A percentile compares a stretch with the other conserved stretches of the same genome.
phyloP scores from a whole-genome alignment of 176 grass and related monocot genomes.

The Raddia distichophylla region DNA sequence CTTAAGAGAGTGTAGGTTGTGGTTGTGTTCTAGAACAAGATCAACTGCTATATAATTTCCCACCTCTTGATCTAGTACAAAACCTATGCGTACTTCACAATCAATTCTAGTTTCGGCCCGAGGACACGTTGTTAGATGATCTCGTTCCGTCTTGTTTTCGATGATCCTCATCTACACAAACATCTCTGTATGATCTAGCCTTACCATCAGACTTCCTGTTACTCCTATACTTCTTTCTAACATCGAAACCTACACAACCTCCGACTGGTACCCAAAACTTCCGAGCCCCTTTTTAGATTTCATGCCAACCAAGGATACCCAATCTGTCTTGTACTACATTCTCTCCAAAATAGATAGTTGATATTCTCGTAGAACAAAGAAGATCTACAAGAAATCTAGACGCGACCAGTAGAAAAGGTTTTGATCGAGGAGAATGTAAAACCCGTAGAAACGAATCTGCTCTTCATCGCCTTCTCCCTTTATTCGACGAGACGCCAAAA shows the following conservation, averaged over 20 bases:
- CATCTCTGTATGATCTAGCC: slow-evolving; percentile 22
- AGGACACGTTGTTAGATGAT: neutral
- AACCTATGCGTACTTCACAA: slow-evolving; percentile 39
- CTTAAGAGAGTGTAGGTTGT: slow-evolving; percentile 11
- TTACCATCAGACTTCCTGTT: slow-evolving; percentile 30
- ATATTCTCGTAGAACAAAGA: too few species aligned
- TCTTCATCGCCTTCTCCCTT: too few species aligned
- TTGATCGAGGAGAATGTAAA: too few species aligned
- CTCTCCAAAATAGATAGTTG: neutral
- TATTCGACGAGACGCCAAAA: too few species aligned
- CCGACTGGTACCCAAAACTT: slow-evolving; percentile 42
- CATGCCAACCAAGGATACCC: slow-evolving; percentile 40
- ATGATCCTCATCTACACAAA: neutral
- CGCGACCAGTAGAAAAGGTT: too few species aligned
- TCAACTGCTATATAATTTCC: neutral
- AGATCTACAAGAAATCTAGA: too few species aligned
- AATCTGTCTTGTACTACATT: neutral
- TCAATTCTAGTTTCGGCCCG: neutral
- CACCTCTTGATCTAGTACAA: slow-evolving; percentile 24
- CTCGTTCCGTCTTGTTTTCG: slow-evolving; percentile 1
- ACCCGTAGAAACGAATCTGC: too few species aligned
- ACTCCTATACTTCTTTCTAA: neutral
- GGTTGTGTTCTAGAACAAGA: slow-evolving; percentile 38
- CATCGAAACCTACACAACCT: neutral
- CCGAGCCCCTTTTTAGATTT: slow-evolving; percentile 8